Evolutionary conservation across 2,329 filamentous ascomycete species (phyloP).

Genomic region (Capronia americana): DNA sequence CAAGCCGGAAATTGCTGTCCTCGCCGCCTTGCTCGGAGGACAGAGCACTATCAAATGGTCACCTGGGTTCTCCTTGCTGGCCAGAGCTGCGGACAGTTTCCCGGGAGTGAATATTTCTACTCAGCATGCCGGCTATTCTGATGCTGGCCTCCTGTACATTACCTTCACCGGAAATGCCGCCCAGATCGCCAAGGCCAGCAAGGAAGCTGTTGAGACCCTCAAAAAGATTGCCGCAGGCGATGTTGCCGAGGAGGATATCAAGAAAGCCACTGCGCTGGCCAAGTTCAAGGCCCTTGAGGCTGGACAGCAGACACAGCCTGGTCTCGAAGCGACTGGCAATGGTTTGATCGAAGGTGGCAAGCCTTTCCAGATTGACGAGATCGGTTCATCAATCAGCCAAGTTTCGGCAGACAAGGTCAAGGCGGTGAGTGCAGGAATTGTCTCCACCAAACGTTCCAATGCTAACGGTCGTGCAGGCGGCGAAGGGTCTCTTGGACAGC

Average conservation of each 20-base stretch:
- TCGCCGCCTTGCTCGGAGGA: constrained; percentile 87
- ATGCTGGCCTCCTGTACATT: constrained; percentile 87
- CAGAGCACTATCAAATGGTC: constrained; percentile 95
- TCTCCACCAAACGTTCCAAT: not conserved
- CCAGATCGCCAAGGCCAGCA: constrained; percentile 75
- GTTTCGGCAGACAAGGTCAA: constrained; percentile 86
- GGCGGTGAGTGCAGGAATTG: constrained; percentile 62
- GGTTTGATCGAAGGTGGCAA: constrained; percentile 81
- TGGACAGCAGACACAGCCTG: constrained; percentile 76
- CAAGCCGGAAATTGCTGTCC: constrained; percentile 88
- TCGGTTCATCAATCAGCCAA: constrained; percentile 77
- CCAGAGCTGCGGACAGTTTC: constrained; percentile 74
- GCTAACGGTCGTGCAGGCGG: constrained; percentile 64
- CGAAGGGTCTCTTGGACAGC: constrained; percentile 83
- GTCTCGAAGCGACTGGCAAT: constrained; percentile 82
- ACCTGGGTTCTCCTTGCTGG: constrained; percentile 85
- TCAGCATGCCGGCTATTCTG: constrained; percentile 85
- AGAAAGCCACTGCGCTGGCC: constrained; percentile 89
- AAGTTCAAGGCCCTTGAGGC: constrained; percentile 90
- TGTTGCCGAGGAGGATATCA: constrained; percentile 81
- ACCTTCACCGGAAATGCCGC: constrained; percentile 76
- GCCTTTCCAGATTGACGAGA: constrained; percentile 80
- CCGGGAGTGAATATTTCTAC: constrained; percentile 73
- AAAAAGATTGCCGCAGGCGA: constrained; percentile 79
- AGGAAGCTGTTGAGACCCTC: constrained; percentile 78